A percentile compares a stretch with the other conserved stretches of the same genome.
These are phyloP conservation scores for Mortierella sp. DNA, from an alignment of 371 early-diverging fungal species.

Conservation along the genomic window DNA sequence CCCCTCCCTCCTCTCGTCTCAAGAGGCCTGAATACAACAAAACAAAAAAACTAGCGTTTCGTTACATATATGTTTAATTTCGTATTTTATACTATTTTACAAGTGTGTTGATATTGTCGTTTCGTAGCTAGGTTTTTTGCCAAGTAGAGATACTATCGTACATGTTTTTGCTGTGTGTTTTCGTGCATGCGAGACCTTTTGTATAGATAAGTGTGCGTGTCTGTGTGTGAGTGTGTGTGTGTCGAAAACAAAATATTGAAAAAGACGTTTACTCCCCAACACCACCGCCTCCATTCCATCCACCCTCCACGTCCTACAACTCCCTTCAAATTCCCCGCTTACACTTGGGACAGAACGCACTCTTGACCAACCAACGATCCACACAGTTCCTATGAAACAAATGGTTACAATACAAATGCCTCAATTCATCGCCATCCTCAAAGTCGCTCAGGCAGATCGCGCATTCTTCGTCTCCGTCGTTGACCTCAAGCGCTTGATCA, in stretches of 20 bases:
- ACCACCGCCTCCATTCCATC: too few relatives aligned
- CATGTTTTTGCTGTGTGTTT: background rate
- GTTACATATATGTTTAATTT: too few relatives aligned
- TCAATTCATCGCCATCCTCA: conserved; percentile 73
- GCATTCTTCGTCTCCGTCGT: conserved; percentile 58
- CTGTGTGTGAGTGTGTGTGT: too few relatives aligned
- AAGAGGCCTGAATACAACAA: too few relatives aligned
- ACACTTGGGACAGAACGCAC: conserved; percentile 61
- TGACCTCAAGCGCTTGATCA: background rate
- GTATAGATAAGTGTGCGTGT: too few relatives aligned
- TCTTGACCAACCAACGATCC: conserved; percentile 79
- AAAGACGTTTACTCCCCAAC: too few relatives aligned
- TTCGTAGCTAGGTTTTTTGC: too few relatives aligned
- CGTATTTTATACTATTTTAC: background rate
- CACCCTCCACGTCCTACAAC: background rate
- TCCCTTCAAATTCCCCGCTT: conserved; percentile 27
- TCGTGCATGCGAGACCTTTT: background rate
- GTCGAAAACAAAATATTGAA: too few relatives aligned
- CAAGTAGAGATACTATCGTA: too few relatives aligned
- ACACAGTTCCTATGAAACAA: conserved; percentile 90
- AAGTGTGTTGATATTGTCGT: background rate
- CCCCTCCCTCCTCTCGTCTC: too few relatives aligned
- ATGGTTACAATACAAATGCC: conserved; percentile 79
- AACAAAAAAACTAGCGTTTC: too few relatives aligned
- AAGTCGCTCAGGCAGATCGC: conserved; percentile 76